These are phyloP conservation scores for Lentinula novae-zelandiae DNA, from an alignment of 1,284 basidiomycete genomes.

Conservation along the genomic window DNA sequence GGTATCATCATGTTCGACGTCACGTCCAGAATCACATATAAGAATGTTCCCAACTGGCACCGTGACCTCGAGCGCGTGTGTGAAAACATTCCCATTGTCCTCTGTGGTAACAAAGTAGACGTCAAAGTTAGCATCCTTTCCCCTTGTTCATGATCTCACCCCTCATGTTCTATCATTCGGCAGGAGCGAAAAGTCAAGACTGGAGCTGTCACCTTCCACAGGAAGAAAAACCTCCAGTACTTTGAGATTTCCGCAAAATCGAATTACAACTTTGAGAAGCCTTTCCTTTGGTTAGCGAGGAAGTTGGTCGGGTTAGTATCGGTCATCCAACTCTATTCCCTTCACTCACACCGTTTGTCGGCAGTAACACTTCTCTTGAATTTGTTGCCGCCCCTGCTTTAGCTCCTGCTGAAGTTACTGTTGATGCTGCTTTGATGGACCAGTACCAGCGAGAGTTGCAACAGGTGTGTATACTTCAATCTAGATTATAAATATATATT, in stretches of 20 bases:
- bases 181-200: slow-evolving; percentile 99
- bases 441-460: slow-evolving; percentile 84
- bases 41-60: slow-evolving; percentile 99
- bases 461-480: slow-evolving; percentile 35
- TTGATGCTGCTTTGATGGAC: slow-evolving; percentile 81
- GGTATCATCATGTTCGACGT: slow-evolving; percentile 99
- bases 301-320: slow-evolving; percentile 91
- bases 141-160: slow-evolving; percentile 2
- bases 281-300: slow-evolving; percentile 98
- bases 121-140: slow-evolving; percentile 73
- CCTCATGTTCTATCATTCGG: slow-evolving; percentile 4
- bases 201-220: slow-evolving; percentile 97
- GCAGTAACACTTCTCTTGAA: slow-evolving; percentile 83
- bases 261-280: slow-evolving; percentile 99
- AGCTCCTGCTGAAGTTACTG: slow-evolving; percentile 88
- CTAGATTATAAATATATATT: background rate
- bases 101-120: slow-evolving; percentile 99
- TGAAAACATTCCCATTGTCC: slow-evolving; percentile 98
- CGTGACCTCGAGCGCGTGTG: slow-evolving; percentile 99
- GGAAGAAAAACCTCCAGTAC: slow-evolving; percentile 99
- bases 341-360: background rate
- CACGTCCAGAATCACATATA: slow-evolving; percentile 99
- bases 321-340: background rate
- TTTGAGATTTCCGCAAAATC: slow-evolving; percentile 99
- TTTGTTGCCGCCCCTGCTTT: slow-evolving; percentile 97